Base-by-base conservation (phyloP, 2,329 filamentous ascomycete genomes). In the Leptographium flavum region DNA sequence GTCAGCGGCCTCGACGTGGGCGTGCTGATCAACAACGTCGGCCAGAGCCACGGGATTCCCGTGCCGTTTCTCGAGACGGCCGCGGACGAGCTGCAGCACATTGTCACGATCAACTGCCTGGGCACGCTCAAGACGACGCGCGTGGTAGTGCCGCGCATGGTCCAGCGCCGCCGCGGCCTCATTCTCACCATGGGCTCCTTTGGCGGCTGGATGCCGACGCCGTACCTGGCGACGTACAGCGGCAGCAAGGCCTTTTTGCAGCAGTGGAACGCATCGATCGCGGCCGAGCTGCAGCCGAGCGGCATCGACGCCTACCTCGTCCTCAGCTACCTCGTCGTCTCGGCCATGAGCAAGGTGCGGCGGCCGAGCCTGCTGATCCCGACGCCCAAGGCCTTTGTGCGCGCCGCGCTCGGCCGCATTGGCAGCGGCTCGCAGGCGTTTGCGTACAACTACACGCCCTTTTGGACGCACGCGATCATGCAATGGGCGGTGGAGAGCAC, bases 151-250 rank as follows among this genome's bases (percentile, higher is more conserved):
- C 88, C 92, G 0, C 79, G 83, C 49, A 87, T 98, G 78, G 75
- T 84, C 49, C 71, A 81, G 60, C 83, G 88, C 57, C 87, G 84
- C 66, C 79, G 80, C 47, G 92, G 93, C 22, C 72, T 98, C 31
- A 87, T 98, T 57, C 70, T 98, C 45, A 98, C 90, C 47, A 95
- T 98, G 88, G 92, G 90, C 39, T 95, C 88, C 11, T 94, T 96
- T 60, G 92, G 83, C 50, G 93, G 92, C 53, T 82, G 93, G 65
- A 77, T 92, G 49, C 92, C 92, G 8, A 94, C 87, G 1, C 88
- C 93, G 6, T 79, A 92, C 45, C 75, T 98, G 38, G 92, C 92
- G 13, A 96, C 92, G 3, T 98, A 98, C 72, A 93, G 86, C 38
- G 92, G 92, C 53, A 92, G 83, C 76, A 98, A 98, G 68, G 90